Base-by-base conservation (phyloP, 495 filamentous ascomycete genomes). In the Letharia columbiana region DNA sequence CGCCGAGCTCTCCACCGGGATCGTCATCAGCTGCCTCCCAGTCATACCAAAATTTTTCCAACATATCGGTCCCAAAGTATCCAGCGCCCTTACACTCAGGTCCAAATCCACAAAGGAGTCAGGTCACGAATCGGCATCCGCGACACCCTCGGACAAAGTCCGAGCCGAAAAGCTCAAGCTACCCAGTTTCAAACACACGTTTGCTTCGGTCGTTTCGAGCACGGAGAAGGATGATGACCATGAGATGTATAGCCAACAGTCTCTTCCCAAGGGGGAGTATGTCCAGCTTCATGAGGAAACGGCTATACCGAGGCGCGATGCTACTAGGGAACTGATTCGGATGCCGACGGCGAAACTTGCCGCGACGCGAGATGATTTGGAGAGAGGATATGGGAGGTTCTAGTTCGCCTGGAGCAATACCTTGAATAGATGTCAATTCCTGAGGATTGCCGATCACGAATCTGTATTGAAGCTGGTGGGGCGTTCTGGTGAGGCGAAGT, bases 21-120 rank as follows among this genome's bases (percentile, higher is more conserved):
- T 70, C n/a, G 42, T 66, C 45, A 40, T 65, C 45, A 62, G 66
- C 58, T 69, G 66, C n/a, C 61, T 69, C 17, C 68, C 68, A 2
- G 62, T 69, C 61, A 44, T 63, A 3, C 68, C 68, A 2, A 65
- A 12, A 23, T 68, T 69, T 31, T 66, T 70, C 47, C 68, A 69
- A 62, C 39, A 65, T 31, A 12, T 65, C 9, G 59, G 39, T 12
- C 66, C 68, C 3, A 68, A 57, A 37, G 1, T 69, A 5, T 31
- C 17, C 39, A 28, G 15, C 17, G 49, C 44, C 0, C 12, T 49
- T 4, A 50, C 64, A 28, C 28, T 50, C 20, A 18, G 31, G 10
- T 49, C 33, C 40, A 61, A 39, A 57, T 31, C 20, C 5, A 40
- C 56, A 8, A 56, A 56, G 7, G 28, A 35, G 13, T 56, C 52